These are phyloP conservation scores for Tympanopsis confertula DNA, from an alignment of 2,329 filamentous ascomycete genomes.

Conservation along the genomic window DNA sequence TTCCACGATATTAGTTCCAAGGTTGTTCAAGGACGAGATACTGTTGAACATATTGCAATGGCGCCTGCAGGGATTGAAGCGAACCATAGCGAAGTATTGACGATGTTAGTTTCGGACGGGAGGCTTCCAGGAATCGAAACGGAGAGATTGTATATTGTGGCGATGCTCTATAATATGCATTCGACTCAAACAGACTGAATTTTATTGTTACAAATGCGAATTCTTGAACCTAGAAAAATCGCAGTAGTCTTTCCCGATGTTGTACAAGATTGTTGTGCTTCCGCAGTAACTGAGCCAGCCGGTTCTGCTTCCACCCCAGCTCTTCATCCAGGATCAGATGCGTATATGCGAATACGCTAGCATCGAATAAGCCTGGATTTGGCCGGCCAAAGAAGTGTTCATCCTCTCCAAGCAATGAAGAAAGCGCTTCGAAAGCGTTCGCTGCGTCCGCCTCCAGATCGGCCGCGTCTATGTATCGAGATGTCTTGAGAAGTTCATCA, in stretches of 20 bases:
- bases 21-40: too few relatives aligned
- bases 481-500: constrained; percentile 58
- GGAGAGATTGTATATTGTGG: too few relatives aligned
- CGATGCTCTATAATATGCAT: too few relatives aligned
- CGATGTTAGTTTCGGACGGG: too few relatives aligned
- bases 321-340: constrained; percentile 61
- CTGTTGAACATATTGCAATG: too few relatives aligned
- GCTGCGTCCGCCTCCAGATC: constrained; percentile 47
- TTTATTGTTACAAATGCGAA: too few relatives aligned
- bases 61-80: too few relatives aligned
- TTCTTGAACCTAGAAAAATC: constrained; percentile 32
- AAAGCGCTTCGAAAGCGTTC: constrained; percentile 51
- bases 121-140: too few relatives aligned
- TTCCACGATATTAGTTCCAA: too few relatives aligned
- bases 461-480: constrained; percentile 38
- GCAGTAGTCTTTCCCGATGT: constrained; percentile 48
- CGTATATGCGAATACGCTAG: constrained; percentile 80
- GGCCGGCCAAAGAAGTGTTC: background rate
- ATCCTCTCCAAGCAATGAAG: constrained; percentile 37
- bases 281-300: constrained; percentile 42
- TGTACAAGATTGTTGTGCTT: constrained; percentile 49
- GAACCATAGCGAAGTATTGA: too few relatives aligned
- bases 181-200: too few relatives aligned
- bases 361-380: constrained; percentile 68
- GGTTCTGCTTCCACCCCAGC: constrained; percentile 52